Evolutionary conservation across 2,329 filamentous ascomycete genomes (phyloP).

Genomic region (Hirsutella rhossiliensis): DNA sequence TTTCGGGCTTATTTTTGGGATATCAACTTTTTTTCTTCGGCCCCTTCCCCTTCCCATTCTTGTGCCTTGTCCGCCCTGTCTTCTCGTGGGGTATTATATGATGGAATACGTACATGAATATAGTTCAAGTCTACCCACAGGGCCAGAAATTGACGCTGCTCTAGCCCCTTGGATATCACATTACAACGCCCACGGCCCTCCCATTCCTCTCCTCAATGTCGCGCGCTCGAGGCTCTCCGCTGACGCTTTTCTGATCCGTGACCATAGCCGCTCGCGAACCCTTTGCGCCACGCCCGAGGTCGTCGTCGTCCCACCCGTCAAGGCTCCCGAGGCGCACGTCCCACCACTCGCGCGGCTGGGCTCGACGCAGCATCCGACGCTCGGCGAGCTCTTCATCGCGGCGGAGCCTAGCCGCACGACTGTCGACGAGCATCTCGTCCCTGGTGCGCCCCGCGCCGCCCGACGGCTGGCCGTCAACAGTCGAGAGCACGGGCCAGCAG

Average conservation of each 20-base stretch:
- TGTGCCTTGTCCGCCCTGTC: too few species aligned
- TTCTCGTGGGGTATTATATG: too few species aligned
- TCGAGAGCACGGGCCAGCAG: constrained; percentile 1
- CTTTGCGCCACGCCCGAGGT: not conserved
- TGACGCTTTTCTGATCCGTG: not conserved
- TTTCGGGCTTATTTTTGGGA: too few species aligned
- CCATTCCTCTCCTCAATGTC: too few species aligned
- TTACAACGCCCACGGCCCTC: too few species aligned
- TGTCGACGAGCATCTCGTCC: constrained; percentile 41
- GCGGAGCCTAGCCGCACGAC: constrained; percentile 32
- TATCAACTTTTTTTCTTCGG: too few species aligned
- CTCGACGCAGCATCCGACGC: constrained; percentile 13
- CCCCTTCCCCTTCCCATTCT: too few species aligned
- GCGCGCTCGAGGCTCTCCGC: too few species aligned
- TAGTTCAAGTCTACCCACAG: too few species aligned
- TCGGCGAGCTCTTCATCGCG: constrained; percentile 33
- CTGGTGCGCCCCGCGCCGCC: constrained; percentile 29
- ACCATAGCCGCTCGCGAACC: not conserved
- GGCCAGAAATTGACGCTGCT: too few species aligned
- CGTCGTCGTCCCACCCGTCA: constrained; percentile 1
- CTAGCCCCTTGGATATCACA: too few species aligned
- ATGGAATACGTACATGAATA: too few species aligned
- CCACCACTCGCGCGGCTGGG: constrained; percentile 16
- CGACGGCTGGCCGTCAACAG: constrained; percentile 3
- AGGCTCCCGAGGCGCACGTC: constrained; percentile 9